Conservation (phyloP, 73 alveolate genomes). For the Tetrahymena thermophila region DNA sequence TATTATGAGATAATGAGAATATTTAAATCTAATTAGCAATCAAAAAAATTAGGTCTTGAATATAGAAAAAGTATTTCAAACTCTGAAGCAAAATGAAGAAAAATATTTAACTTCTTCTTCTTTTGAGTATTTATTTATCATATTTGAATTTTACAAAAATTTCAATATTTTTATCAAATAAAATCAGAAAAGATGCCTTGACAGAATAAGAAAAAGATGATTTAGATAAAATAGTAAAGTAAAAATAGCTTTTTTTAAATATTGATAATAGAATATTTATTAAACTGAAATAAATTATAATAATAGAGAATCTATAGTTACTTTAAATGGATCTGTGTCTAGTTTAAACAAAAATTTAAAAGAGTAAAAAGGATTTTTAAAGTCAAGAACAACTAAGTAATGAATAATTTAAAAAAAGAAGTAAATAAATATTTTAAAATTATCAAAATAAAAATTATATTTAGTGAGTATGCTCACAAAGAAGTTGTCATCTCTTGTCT, state of each 20-base stretch:
- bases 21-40: background rate
- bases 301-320: background rate
- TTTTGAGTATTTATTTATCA: background rate
- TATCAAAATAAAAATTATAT: background rate
- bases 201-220: background rate
- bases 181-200: background rate
- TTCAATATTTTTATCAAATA: too few relatives aligned
- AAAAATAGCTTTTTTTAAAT: background rate
- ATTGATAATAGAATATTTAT: background rate
- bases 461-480: background rate
- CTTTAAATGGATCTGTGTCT: background rate
- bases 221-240: background rate
- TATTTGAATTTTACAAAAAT: background rate
- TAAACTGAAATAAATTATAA: background rate
- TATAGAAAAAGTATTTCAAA: background rate
- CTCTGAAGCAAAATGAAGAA: background rate
- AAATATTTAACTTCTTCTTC: background rate
- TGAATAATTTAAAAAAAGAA: background rate
- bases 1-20: background rate
- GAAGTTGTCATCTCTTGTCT: background rate
- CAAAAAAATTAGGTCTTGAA: background rate
- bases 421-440: background rate
- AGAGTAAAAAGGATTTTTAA: background rate
- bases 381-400: background rate
- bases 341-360: background rate